phyloP scores from a whole-genome alignment of 2,329 filamentous ascomycete genomes.

The Byssoonygena ceratinophila region DNA sequence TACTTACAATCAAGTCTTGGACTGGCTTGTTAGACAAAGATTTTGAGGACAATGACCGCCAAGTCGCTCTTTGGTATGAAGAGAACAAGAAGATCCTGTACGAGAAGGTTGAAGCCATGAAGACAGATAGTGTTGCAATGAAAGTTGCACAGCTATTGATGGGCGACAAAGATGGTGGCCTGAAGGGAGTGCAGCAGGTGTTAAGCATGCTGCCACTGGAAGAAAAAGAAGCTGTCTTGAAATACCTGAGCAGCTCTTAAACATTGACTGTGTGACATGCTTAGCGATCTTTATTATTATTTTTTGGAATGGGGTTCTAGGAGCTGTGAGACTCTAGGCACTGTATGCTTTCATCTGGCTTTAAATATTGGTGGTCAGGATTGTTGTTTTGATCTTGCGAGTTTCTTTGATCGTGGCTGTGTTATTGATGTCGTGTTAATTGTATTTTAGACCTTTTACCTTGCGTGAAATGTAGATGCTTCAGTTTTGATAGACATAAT shows the following conservation, averaged over 20 bases:
- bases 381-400: background rate
- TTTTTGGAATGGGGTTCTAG: background rate
- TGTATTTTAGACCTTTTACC: too few relatives aligned
- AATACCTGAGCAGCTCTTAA: conserved; percentile 32
- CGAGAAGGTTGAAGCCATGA: conserved; percentile 74
- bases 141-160: conserved; percentile 60
- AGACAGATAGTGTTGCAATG: conserved; percentile 59
- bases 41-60: conserved; percentile 68
- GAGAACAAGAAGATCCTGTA: conserved; percentile 75
- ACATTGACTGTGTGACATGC: background rate
- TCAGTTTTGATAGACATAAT: conserved; percentile 1
- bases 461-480: too few relatives aligned
- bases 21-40: conserved; percentile 55
- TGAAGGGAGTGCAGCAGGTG: conserved; percentile 79
- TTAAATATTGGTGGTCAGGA: background rate
- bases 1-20: conserved; percentile 73
- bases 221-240: conserved; percentile 76
- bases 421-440: background rate
- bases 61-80: conserved; percentile 91
- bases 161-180: conserved; percentile 55
- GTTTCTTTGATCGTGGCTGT: background rate
- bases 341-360: background rate
- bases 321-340: background rate
- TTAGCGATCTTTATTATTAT: background rate
- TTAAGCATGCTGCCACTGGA: conserved; percentile 75